These are phyloP conservation scores for Wickerhamomyces mucosus DNA, from an alignment of 805 yeast genomes.

Conservation along the genomic window DNA sequence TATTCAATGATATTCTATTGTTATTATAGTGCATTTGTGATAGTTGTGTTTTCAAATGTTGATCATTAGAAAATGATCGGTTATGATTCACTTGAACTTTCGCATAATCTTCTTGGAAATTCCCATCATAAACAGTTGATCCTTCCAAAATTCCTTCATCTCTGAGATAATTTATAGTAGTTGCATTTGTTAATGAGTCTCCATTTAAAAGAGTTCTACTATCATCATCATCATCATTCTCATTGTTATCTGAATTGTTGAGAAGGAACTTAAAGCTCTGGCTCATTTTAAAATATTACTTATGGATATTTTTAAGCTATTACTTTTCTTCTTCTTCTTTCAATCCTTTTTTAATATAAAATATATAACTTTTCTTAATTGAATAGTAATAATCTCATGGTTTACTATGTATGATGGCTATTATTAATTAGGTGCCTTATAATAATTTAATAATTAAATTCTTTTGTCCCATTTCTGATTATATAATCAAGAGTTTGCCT, in stretches of 20 bases:
- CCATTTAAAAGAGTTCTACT: constrained; percentile 11
- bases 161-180: constrained; percentile 15
- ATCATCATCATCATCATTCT: constrained; percentile 9
- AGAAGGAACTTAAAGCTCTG: constrained; percentile 4
- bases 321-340: too few relatives aligned
- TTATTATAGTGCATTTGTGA: constrained; percentile 73
- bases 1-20: constrained; percentile 53
- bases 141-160: constrained; percentile 20
- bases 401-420: too few relatives aligned
- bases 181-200: constrained; percentile 6
- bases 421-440: too few relatives aligned
- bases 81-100: constrained; percentile 6
- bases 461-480: too few relatives aligned
- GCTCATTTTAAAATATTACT: constrained; percentile 11
- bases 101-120: constrained; percentile 5
- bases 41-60: constrained; percentile 42
- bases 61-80: constrained; percentile 21
- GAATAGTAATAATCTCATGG: too few relatives aligned
- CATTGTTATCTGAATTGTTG: neutral
- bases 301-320: too few relatives aligned
- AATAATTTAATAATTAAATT: too few relatives aligned
- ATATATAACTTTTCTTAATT: too few relatives aligned
- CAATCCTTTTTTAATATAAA: too few relatives aligned
- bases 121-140: constrained; percentile 18
- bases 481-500: too few relatives aligned